Conservation (phyloP, 805 yeast species). For the Ascoidea tarda region DNA sequence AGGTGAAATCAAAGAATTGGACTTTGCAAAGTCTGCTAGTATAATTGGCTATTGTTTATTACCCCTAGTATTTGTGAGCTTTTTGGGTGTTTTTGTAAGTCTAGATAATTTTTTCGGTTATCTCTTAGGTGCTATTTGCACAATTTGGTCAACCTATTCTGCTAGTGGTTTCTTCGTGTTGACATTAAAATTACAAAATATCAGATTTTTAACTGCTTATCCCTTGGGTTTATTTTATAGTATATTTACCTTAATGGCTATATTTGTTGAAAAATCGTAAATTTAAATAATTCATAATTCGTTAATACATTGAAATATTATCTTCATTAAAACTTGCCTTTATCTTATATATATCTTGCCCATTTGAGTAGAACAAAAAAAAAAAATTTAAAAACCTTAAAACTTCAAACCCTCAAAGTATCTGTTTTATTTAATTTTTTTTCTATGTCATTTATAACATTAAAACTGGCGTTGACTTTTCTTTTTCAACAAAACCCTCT, state of each 20-base stretch:
- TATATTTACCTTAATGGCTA: conserved; percentile 91
- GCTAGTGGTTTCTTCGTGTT: conserved; percentile 89
- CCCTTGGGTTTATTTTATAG: conserved; percentile 86
- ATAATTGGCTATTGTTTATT: conserved; percentile 89
- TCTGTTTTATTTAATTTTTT: neutral
- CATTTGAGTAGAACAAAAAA: too few species aligned
- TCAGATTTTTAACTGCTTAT: conserved; percentile 83
- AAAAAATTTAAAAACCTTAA: too few species aligned
- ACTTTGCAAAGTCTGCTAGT: conserved; percentile 61
- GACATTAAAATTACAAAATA: conserved; percentile 69
- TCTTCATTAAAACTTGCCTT: too few species aligned
- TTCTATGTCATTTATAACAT: neutral
- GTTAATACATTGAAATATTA: too few species aligned
- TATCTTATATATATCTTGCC: too few species aligned
- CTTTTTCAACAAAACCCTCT: neutral
- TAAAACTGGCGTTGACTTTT: neutral
- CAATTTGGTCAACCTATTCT: conserved; percentile 84
- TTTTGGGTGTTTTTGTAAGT: conserved; percentile 48
- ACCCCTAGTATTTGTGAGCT: conserved; percentile 72
- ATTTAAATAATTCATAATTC: neutral
- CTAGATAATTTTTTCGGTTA: conserved; percentile 72
- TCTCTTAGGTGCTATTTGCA: conserved; percentile 46
- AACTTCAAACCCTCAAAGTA: too few species aligned
- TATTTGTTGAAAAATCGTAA: conserved; percentile 38
- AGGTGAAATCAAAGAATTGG: conserved; percentile 17